Base-by-base conservation (phyloP, 805 yeast species). In the Ogataea methylovora region DNA sequence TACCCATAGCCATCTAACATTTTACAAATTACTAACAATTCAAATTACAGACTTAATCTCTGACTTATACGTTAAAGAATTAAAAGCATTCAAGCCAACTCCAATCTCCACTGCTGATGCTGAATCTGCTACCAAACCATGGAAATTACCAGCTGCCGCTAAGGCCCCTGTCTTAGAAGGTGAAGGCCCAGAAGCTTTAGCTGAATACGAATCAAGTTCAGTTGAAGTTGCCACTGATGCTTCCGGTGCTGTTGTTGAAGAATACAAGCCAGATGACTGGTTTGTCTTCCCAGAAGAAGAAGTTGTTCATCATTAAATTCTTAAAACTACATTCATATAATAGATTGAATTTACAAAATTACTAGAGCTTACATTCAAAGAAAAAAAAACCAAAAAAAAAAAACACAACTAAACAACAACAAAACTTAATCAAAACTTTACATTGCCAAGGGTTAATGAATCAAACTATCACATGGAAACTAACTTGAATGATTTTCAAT, bases 71-170 rank as follows among this genome's bases (percentile, higher is more conserved):
- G 65, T 90, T 56, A 77, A 73, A 60, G 95, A 88, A 64, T 69
- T 92, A 64, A 84, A 80, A 69, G 76, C 77, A 42, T 88, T 84
- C 78, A 86, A 87, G 71, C 88, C 95, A 57, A 73, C 80, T 39
- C 77, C 86, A 41, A 57, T 80, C 36, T 64, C 82, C 39, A 76
- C 83, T 39, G 68, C 73, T 46, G 94, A 84, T 48, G 80, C 90
- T 42, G 86, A 79, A 52, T 73, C 76, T 44, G 72, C 80, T 45
- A 90, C 87, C 48, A 78, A 81, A 65, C 76, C 83, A 50, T 92
- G 95, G 92, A 62, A 69, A 41, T 66, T 77, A 43, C 97, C 97
- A 52, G 60, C 71, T 43, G 74, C 86, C 48, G 94, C 97, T 50
- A 60, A 74, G 46, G 60, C 68, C 30, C 97, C 97, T 49, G 63